Evolutionary conservation across 2,329 filamentous ascomycete species (phyloP).

Genomic region (Verticillium tricorpus): DNA sequence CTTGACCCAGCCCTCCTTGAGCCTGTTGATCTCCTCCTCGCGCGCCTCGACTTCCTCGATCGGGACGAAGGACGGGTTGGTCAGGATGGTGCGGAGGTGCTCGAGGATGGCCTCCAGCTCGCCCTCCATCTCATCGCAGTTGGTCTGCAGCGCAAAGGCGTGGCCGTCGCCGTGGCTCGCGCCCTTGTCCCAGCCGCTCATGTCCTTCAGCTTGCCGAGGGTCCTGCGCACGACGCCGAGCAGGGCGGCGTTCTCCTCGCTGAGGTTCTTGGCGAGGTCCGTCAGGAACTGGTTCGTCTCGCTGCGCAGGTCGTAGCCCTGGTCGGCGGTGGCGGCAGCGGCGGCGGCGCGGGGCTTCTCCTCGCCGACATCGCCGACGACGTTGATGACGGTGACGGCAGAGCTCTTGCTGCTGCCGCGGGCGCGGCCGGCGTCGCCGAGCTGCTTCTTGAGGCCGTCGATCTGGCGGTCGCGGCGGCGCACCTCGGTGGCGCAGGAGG

Average conservation of each 20-base stretch:
- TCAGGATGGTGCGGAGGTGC: constrained; percentile 78
- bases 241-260: constrained; percentile 86
- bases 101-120: constrained; percentile 76
- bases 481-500: constrained; percentile 85
- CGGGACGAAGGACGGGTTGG: constrained; percentile 93
- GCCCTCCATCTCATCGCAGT: constrained; percentile 61
- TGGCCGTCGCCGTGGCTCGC: constrained; percentile 20
- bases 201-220: constrained; percentile 64
- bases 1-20: constrained; percentile 84
- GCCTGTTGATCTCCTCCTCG: constrained; percentile 81
- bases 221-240: constrained; percentile 68
- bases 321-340: constrained; percentile 32
- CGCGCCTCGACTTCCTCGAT: constrained; percentile 91
- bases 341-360: constrained; percentile 27
- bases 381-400: constrained; percentile 51
- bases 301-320: constrained; percentile 66
- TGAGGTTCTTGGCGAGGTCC: constrained; percentile 73
- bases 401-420: constrained; percentile 52
- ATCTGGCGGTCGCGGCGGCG: constrained; percentile 87
- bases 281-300: constrained; percentile 93
- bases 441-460: constrained; percentile 80
- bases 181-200: constrained; percentile 50
- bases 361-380: constrained; percentile 50
- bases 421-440: constrained; percentile 65
- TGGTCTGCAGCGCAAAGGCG: constrained; percentile 27